A percentile compares a stretch with the other conserved stretches of the same genome.
These are phyloP conservation scores for Corylus americana DNA, from an alignment of 306 rosid genomes.

Conservation along the genomic window DNA sequence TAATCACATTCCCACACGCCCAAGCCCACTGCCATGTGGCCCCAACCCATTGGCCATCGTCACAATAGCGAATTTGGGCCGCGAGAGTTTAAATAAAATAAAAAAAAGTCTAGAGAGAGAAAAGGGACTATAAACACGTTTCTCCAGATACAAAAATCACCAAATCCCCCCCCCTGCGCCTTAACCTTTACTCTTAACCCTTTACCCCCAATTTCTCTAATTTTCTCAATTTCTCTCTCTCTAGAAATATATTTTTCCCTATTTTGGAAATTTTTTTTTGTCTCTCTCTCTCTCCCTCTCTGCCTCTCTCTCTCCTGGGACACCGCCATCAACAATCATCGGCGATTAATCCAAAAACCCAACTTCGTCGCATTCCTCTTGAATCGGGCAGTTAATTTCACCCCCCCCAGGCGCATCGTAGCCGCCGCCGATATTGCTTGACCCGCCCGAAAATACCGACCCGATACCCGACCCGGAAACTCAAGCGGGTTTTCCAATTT, in stretches of 20 bases:
- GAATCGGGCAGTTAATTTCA: neutral
- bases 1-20: no score
- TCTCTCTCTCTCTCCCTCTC: neutral
- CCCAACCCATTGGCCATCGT: no score
- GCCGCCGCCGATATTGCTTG: neutral
- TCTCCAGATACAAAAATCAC: neutral
- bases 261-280: neutral
- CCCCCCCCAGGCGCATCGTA: neutral
- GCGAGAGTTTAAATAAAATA: neutral
- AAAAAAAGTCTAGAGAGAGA: neutral
- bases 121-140: neutral
- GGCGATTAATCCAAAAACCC: neutral
- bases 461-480: constrained; percentile 15
- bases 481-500: constrained; percentile 19
- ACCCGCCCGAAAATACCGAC: neutral
- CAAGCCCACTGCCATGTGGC: no score
- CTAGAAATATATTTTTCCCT: neutral
- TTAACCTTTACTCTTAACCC: neutral
- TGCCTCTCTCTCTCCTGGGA: neutral
- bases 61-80: no score
- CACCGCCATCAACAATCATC: neutral
- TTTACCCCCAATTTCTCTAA: neutral
- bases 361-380: neutral
- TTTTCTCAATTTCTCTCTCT: neutral
- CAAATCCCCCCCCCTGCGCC: neutral